phyloP scores from a whole-genome alignment of 768 basidiomycete genomes.

The Termitomyces sp. region DNA sequence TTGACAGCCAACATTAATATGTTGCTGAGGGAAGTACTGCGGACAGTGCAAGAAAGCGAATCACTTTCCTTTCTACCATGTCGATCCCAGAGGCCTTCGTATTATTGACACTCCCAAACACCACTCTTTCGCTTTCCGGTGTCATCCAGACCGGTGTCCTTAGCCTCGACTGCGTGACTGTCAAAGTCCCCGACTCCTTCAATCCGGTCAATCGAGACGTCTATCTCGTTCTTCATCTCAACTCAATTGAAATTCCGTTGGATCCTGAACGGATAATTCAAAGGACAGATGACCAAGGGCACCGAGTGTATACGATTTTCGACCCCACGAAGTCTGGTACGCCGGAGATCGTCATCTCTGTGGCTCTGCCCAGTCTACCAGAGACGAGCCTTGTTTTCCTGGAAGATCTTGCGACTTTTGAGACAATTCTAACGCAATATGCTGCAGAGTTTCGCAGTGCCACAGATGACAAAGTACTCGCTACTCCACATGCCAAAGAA shows the following conservation, averaged over 20 bases:
- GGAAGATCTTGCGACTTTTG: conserved; percentile 60
- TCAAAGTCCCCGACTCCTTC: conserved; percentile 29
- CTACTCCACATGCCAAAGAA: background rate
- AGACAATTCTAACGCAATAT: conserved; percentile 64
- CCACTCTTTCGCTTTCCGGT: conserved; percentile 31
- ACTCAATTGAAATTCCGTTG: conserved; percentile 50
- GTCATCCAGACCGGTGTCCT: conserved; percentile 36
- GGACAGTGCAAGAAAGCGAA: background rate
- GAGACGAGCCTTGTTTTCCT: conserved; percentile 28
- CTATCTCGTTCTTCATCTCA: conserved; percentile 60
- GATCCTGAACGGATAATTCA: conserved; percentile 49
- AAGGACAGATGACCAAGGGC: conserved; percentile 27
- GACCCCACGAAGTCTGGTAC: conserved; percentile 30
- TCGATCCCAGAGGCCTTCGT: conserved; percentile 40
- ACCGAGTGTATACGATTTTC: conserved; percentile 39
- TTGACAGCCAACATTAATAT: background rate
- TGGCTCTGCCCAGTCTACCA: conserved; percentile 20
- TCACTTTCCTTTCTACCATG: conserved; percentile 7
- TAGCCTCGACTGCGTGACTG: conserved; percentile 58
- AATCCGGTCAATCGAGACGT: conserved; percentile 42
- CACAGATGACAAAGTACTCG: conserved; percentile 1
- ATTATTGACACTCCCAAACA: conserved; percentile 46
- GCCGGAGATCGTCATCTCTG: conserved; percentile 29
- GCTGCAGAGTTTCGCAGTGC: conserved; percentile 32
- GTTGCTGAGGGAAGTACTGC: background rate